Evolutionary conservation across 305 asterid species (phyloP).

Genomic region (Euphrasia arctica): DNA sequence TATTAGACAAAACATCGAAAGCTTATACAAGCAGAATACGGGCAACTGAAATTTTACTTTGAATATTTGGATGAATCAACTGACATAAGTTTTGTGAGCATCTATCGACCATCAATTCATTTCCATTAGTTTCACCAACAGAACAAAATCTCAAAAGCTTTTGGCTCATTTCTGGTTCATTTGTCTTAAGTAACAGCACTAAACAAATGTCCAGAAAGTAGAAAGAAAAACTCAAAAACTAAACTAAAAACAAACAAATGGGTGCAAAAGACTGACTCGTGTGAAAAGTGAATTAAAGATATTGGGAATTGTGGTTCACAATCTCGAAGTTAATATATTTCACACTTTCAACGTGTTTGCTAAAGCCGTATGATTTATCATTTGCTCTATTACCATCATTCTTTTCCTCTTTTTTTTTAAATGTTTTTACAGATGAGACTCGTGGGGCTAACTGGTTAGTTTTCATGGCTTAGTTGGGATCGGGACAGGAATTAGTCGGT

Average conservation of each 20-base stretch:
- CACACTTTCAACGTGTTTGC: not conserved
- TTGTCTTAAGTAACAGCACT: not conserved
- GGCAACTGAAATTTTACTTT: not conserved
- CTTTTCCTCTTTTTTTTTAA: not conserved
- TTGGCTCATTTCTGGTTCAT: slow-evolving; percentile 17
- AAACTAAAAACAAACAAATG: not conserved
- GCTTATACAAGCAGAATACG: slow-evolving; percentile 12
- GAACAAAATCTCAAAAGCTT: not conserved
- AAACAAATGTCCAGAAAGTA: slow-evolving; percentile 7
- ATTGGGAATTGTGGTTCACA: no score
- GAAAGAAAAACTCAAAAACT: no score
- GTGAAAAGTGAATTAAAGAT: no score
- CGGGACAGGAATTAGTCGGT: not conserved
- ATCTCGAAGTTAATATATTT: not conserved
- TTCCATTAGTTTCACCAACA: slow-evolving; percentile 11
- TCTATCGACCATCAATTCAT: not conserved
- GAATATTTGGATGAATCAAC: slow-evolving; percentile 7
- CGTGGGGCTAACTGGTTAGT: not conserved
- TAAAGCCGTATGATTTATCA: no score
- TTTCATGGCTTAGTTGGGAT: not conserved
- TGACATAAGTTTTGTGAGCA: slow-evolving; percentile 6
- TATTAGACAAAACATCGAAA: not conserved
- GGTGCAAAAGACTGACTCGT: no score
- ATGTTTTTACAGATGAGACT: not conserved
- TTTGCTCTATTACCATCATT: not conserved